A percentile compares a stretch with the other conserved stretches of the same genome.
Evolutionary conservation across 2,329 filamentous ascomycete species (phyloP).

Genomic region (Monosporascus sp.): DNA sequence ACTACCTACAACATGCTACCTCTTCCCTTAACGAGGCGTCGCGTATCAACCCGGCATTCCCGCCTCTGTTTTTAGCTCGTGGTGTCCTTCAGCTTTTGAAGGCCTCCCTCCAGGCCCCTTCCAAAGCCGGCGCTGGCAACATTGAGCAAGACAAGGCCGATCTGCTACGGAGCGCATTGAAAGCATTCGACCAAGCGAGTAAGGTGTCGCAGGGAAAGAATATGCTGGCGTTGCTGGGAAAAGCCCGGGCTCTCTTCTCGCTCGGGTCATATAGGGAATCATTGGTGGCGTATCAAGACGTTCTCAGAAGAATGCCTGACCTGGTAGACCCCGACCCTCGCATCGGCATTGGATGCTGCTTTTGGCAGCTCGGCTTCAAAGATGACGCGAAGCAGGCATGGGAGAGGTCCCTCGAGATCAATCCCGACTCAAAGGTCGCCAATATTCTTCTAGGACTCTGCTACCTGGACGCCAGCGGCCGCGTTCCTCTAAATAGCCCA

Average conservation of each 20-base stretch:
- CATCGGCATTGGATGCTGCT: slow-evolving; percentile 92
- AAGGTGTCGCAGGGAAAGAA: slow-evolving; percentile 81
- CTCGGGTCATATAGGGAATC: slow-evolving; percentile 82
- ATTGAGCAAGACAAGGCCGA: slow-evolving; percentile 72
- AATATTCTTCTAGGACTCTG: slow-evolving; percentile 87
- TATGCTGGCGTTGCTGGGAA: slow-evolving; percentile 86
- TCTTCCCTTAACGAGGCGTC: slow-evolving; percentile 91
- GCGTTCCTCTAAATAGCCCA: slow-evolving; percentile 75
- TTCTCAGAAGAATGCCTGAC: slow-evolving; percentile 77
- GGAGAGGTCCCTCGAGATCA: slow-evolving; percentile 79
- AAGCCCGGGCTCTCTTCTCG: slow-evolving; percentile 80
- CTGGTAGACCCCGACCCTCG: slow-evolving; percentile 90
- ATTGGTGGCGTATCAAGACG: slow-evolving; percentile 78
- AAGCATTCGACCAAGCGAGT: slow-evolving; percentile 91
- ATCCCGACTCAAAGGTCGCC: slow-evolving; percentile 78
- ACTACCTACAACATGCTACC: slow-evolving; percentile 87
- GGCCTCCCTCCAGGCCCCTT: slow-evolving; percentile 74
- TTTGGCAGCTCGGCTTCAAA: slow-evolving; percentile 94
- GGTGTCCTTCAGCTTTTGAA: slow-evolving; percentile 84
- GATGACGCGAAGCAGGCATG: slow-evolving; percentile 87
- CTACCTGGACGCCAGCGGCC: slow-evolving; percentile 80
- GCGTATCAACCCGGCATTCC: slow-evolving; percentile 85
- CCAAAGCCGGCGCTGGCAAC: slow-evolving; percentile 58
- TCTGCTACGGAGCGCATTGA: slow-evolving; percentile 76
- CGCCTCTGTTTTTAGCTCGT: slow-evolving; percentile 83